Conservation (phyloP, 495 filamentous ascomycete genomes). For the Antarctomyces pellizariae region DNA sequence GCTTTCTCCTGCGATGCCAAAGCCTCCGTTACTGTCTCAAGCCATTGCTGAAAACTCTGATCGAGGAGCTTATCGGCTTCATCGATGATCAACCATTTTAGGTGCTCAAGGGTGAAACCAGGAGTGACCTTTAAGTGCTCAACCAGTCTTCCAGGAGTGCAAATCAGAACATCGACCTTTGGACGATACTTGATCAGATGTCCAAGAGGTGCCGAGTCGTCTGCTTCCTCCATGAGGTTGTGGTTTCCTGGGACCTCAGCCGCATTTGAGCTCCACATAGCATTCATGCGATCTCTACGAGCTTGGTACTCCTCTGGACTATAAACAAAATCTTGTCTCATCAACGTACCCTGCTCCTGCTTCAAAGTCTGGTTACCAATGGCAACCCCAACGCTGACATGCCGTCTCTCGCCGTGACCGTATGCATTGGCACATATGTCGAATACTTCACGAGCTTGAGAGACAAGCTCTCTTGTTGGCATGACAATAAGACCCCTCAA, state of each 20-base stretch:
- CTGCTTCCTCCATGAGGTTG: too few species aligned
- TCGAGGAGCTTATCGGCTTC: constrained; percentile 84
- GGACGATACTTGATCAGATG: constrained; percentile 39
- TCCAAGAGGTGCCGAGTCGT: constrained; percentile 22
- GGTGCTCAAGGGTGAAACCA: constrained; percentile 49
- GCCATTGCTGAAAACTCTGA: constrained; percentile 84
- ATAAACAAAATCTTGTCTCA: constrained; percentile 15
- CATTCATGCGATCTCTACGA: constrained; percentile 8
- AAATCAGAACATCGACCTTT: constrained; percentile 72
- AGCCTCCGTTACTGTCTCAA: constrained; percentile 42
- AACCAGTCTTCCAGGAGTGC: constrained; percentile 77
- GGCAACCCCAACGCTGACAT: constrained; percentile 55
- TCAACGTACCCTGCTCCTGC: constrained; percentile 36
- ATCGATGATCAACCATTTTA: constrained; percentile 77
- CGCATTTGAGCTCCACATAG: constrained; percentile 10
- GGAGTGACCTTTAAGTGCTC: constrained; percentile 70
- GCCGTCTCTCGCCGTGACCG: constrained; percentile 22
- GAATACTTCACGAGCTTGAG: constrained; percentile 50
- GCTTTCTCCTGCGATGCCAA: constrained; percentile 26
- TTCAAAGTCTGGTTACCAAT: constrained; percentile 56
- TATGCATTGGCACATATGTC: constrained; percentile 35
- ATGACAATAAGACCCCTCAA: constrained; percentile 63
- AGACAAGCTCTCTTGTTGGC: constrained; percentile 74
- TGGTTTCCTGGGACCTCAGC: constrained; percentile 10
- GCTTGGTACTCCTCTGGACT: constrained; percentile 28